A percentile compares a stretch with the other conserved stretches of the same genome.
Evolutionary conservation across 495 filamentous ascomycete genomes (phyloP).

Genomic region (Staphylotrichum longicolle): DNA sequence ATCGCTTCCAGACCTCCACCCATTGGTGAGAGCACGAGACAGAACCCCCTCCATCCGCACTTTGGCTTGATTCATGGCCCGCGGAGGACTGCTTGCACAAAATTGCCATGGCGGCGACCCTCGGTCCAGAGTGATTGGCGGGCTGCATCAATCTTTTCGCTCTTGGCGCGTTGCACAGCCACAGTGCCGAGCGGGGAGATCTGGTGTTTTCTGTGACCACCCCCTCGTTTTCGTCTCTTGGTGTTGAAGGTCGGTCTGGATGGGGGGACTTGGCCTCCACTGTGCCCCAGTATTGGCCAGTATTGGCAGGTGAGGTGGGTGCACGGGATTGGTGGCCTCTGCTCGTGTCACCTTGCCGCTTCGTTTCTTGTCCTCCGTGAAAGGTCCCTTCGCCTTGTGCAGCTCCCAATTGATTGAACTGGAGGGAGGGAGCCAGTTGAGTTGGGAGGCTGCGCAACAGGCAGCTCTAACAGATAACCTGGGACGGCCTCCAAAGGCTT

Average conservation of each 20-base stretch:
- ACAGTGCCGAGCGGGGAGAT: constrained; percentile 4
- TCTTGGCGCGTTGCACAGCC: constrained; percentile 20
- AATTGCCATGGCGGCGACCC: too few species aligned
- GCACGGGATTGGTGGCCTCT: background rate
- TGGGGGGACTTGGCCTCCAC: too few species aligned
- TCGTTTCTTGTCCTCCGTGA: background rate
- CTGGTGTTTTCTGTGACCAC: background rate
- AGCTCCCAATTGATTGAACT: too few species aligned
- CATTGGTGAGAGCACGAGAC: too few species aligned
- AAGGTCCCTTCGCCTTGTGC: background rate
- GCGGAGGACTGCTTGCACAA: too few species aligned
- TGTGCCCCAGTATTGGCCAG: background rate
- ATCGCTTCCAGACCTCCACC: too few species aligned
- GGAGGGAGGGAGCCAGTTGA: too few species aligned
- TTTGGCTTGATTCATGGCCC: too few species aligned
- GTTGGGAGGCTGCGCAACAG: too few species aligned
- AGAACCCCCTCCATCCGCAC: too few species aligned
- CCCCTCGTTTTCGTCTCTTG: background rate
- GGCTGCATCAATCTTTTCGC: background rate
- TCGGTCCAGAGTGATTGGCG: background rate
- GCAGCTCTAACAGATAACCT: too few species aligned
- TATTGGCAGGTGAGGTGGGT: background rate
- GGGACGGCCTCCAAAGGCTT: too few species aligned
- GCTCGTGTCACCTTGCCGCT: background rate
- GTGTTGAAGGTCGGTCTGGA: constrained; percentile 7